Evolutionary conservation across 1,139 yeast species (phyloP), one percentile per base, ranked within the genome.

Genomic region (Candida albicans): DNA sequence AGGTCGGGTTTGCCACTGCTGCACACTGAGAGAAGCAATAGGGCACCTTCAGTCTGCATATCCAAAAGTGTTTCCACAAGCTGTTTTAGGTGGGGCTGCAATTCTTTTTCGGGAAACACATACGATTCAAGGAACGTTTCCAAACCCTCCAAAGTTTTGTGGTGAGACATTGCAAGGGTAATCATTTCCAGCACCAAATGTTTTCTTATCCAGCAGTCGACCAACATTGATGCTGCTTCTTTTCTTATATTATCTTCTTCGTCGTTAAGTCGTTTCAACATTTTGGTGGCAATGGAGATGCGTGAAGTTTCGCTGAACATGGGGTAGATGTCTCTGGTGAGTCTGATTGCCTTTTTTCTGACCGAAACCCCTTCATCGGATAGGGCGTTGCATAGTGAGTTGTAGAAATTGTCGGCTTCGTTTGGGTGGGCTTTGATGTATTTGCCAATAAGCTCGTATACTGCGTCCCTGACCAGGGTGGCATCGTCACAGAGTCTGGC

Each of bases 381-480:
- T 34, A 80, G 57, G 51, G 82, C 63, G 8, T 69, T 74, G 39
- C 82, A 69, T 8, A 86, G 64, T 9, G 78, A 69, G 24, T 59
- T 64, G 57, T 78, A 78, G 51, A 80, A 82, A 28, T 73, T 75
- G 9, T 66, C 64, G 25, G 76, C 68, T 22, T 73, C 62, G 1
- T 67, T 72, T 0, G 82, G 79, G 44, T 72, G 70, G 1, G 67
- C 52, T 2, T 60, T 52, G 39, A 84, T 57, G 48, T 78, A 81
- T 41, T 75, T 74, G 11, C 78, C 75, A 26, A 87, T 64, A 41
- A 89, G 69, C 37, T 87, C 95, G 25, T 88, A 65, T 1, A 83
- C 82, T 0, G 95, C 87, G 56, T 85, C 91, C 48, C 90, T 73
- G 0, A 88, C 93, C 43, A 83, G 74, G 0, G 95, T 80, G 1